Evolutionary conservation across 78 protist species (phyloP).

Genomic region (Pigoraptor vietnamica): DNA sequence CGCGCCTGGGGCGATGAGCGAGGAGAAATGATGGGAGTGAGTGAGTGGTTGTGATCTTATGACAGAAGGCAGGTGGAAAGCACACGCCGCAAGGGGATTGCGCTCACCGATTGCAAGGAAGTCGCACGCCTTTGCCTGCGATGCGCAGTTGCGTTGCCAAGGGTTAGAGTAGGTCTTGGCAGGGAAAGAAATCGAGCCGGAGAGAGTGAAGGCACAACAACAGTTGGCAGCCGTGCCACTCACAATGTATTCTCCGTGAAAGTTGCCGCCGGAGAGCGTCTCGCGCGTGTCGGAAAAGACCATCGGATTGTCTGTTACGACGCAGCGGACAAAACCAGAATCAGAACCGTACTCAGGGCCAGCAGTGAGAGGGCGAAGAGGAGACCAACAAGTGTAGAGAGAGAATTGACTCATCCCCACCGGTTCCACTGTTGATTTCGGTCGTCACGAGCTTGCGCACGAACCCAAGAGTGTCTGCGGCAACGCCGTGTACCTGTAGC

Average conservation of each 20-base stretch:
- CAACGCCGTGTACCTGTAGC: slow-evolving; percentile 71
- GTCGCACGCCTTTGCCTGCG: neutral
- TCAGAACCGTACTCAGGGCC: too few relatives aligned
- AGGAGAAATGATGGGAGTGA: neutral
- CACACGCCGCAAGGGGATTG: neutral
- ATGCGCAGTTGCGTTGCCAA: too few relatives aligned
- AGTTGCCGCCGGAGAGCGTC: slow-evolving; percentile 80
- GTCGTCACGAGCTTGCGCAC: slow-evolving; percentile 56
- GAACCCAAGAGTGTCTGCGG: slow-evolving; percentile 63
- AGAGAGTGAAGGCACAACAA: neutral
- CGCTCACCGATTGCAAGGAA: neutral
- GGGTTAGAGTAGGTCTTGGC: too few relatives aligned
- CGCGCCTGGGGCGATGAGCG: slow-evolving; percentile 60
- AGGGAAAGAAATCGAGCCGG: too few relatives aligned
- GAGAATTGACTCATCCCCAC: neutral
- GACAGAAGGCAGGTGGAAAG: too few relatives aligned
- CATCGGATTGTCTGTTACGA: slow-evolving; percentile 93
- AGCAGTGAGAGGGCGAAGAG: too few relatives aligned
- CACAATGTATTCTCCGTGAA: slow-evolving; percentile 88
- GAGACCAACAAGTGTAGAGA: too few relatives aligned
- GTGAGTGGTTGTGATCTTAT: neutral
- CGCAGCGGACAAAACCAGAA: too few relatives aligned
- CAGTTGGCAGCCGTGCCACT: slow-evolving; percentile 20
- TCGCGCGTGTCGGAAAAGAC: slow-evolving; percentile 57
- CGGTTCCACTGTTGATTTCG: slow-evolving; percentile 83